Conservation (phyloP, 768 basidiomycete species). For the Tricholoma matsutake region DNA sequence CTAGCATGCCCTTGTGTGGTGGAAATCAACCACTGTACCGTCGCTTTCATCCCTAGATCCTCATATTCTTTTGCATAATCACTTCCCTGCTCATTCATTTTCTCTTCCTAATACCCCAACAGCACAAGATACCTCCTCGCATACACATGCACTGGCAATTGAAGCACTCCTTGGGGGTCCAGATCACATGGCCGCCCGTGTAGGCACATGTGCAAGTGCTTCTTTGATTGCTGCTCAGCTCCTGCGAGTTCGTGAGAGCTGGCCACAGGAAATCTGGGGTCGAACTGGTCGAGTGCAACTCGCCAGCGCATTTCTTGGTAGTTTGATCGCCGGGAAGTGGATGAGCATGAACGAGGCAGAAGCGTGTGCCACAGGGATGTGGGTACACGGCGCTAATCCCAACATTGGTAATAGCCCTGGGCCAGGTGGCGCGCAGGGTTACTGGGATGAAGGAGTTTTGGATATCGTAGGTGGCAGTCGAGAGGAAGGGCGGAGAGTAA, state of each 20-base stretch:
- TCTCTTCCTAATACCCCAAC: slow-evolving; percentile 73
- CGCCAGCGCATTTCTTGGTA: slow-evolving; percentile 73
- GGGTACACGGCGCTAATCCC: slow-evolving; percentile 55
- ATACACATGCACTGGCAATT: slow-evolving; percentile 71
- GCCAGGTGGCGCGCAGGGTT: slow-evolving; percentile 34
- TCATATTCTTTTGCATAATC: slow-evolving; percentile 62
- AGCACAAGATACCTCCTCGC: slow-evolving; percentile 77
- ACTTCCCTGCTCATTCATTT: slow-evolving; percentile 65
- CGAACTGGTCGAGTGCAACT: slow-evolving; percentile 75
- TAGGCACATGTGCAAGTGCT: slow-evolving; percentile 69
- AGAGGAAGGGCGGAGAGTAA: slow-evolving; percentile 69
- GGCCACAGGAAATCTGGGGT: slow-evolving; percentile 75
- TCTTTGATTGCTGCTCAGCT: slow-evolving; percentile 75
- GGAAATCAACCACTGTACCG: slow-evolving; percentile 76
- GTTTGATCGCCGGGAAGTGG: slow-evolving; percentile 69
- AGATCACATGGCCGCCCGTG: slow-evolving; percentile 71
- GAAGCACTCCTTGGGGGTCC: slow-evolving; percentile 77
- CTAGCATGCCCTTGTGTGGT: slow-evolving; percentile 79
- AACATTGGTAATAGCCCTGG: slow-evolving; percentile 15
- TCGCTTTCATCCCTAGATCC: slow-evolving; percentile 73
- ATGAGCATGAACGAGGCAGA: slow-evolving; percentile 72
- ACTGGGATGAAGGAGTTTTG: slow-evolving; percentile 78
- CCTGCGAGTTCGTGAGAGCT: slow-evolving; percentile 73
- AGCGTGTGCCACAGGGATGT: slow-evolving; percentile 76
- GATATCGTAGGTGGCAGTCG: slow-evolving; percentile 75